These are phyloP conservation scores for Dioscorea zingiberensis DNA, from an alignment of 106 monocot genomes.

Conservation along the genomic window DNA sequence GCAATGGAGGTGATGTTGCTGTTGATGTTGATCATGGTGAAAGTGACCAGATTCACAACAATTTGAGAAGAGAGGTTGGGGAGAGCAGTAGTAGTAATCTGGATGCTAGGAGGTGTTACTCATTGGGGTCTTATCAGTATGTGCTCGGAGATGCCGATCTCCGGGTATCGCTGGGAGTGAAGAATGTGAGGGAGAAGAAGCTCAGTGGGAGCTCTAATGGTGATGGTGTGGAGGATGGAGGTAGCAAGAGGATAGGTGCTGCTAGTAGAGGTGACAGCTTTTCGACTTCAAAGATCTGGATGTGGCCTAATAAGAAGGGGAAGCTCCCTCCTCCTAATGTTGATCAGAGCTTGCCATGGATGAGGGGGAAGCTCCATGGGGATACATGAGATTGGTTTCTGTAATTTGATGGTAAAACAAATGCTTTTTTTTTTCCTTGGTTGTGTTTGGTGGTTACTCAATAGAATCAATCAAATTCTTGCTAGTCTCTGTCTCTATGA, in stretches of 20 bases:
- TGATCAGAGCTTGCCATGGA: constrained; percentile 46
- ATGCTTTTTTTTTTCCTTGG: neutral
- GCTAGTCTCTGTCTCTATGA: too few species aligned
- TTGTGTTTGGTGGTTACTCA: constrained; percentile 4
- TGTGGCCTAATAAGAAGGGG: constrained; percentile 67
- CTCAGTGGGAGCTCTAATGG: constrained; percentile 4
- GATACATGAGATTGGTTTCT: constrained; percentile 32
- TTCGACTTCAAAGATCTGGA: constrained; percentile 84
- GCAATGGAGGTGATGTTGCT: constrained; percentile 13
- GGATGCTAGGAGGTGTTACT: constrained; percentile 87
- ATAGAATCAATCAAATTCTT: constrained; percentile 7
- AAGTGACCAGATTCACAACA: neutral
- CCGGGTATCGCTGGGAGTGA: constrained; percentile 37
- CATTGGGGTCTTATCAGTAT: constrained; percentile 92
- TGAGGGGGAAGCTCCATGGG: constrained; percentile 13
- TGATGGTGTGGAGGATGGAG: constrained; percentile 26
- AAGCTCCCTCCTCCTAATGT: constrained; percentile 42
- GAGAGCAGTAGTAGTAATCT: constrained; percentile 79
- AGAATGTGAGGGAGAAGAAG: constrained; percentile 20
- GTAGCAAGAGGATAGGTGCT: constrained; percentile 33
- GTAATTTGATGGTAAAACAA: neutral
- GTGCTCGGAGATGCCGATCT: constrained; percentile 63
- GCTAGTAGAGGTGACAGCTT: constrained; percentile 79
- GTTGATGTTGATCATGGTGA: neutral
- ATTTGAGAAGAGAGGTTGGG: constrained; percentile 37